A percentile compares a stretch with the other conserved stretches of the same genome.
These are phyloP conservation scores for Globisporangium iwayamae DNA, from an alignment of 352 stramenopile genomes.

Conservation along the genomic window DNA sequence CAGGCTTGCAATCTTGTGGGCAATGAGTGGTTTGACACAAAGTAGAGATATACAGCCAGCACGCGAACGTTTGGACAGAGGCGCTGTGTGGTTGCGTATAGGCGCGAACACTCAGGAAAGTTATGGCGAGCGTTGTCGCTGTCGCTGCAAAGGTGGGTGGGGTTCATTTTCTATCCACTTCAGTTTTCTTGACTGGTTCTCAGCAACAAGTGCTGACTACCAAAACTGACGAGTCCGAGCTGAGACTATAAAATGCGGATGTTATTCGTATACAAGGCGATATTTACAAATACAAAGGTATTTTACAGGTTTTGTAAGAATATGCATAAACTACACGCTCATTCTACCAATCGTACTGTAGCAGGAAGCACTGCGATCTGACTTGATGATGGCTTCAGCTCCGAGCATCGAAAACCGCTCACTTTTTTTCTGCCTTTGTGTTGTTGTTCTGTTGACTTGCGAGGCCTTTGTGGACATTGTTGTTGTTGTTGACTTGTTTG, in stretches of 20 bases:
- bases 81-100: background rate
- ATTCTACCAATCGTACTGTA: too few relatives aligned
- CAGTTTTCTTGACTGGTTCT: background rate
- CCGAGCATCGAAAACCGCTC: too few relatives aligned
- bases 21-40: background rate
- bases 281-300: too few relatives aligned
- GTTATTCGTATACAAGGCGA: background rate
- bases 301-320: too few relatives aligned
- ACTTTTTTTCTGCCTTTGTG: too few relatives aligned
- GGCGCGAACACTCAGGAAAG: background rate
- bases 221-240: background rate
- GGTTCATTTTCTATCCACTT: background rate
- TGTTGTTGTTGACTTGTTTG: too few relatives aligned
- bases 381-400: too few relatives aligned
- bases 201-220: background rate
- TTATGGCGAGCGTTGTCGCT: background rate
- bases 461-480: too few relatives aligned
- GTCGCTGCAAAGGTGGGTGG: background rate
- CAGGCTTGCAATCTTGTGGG: background rate
- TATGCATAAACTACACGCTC: too few relatives aligned
- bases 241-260: background rate
- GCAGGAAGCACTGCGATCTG: too few relatives aligned
- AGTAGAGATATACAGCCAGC: background rate
- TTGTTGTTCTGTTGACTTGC: too few relatives aligned
- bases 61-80: background rate